Percentiles rank a stretch among this genome's conserved stretches.
Conservation (phyloP, 1,284 basidiomycete species). For the Boletus hoseneyae region DNA sequence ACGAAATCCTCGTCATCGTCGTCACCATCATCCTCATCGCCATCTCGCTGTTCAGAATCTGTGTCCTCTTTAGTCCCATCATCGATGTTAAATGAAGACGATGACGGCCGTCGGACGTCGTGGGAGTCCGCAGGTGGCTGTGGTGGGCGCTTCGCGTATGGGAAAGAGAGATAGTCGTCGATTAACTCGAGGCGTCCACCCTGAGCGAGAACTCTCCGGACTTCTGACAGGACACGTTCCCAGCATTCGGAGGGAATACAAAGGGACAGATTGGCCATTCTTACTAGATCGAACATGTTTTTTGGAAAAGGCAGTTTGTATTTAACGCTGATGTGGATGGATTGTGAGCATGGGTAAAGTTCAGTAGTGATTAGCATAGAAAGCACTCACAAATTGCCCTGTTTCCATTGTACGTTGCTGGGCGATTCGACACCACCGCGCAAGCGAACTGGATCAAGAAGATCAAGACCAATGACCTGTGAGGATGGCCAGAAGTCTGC, state of each 20-base stretch:
- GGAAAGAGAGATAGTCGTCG: constrained; percentile 66
- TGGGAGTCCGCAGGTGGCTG: constrained; percentile 12
- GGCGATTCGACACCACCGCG: constrained; percentile 29
- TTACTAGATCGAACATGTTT: constrained; percentile 63
- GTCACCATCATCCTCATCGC: constrained; percentile 10
- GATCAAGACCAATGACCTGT: constrained; percentile 59
- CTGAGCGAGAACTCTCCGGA: constrained; percentile 54
- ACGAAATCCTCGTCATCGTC: constrained; percentile 30
- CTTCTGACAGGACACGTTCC: constrained; percentile 55
- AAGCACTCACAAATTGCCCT: constrained; percentile 61
- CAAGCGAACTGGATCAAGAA: constrained; percentile 49
- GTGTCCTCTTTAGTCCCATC: constrained; percentile 3
- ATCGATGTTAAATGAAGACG: constrained; percentile 17
- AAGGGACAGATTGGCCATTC: constrained; percentile 63
- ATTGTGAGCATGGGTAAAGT: constrained; percentile 6
- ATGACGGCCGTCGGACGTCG: constrained; percentile 1
- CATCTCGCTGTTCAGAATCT: constrained; percentile 4
- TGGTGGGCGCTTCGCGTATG: constrained; percentile 38
- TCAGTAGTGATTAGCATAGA: not conserved
- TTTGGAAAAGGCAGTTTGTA: constrained; percentile 56
- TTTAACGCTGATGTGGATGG: constrained; percentile 42
- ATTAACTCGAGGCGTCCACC: constrained; percentile 67
- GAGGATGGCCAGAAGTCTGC: constrained; percentile 56
- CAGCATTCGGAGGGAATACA: constrained; percentile 58
- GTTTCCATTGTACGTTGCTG: constrained; percentile 52